phyloP scores from a whole-genome alignment of 306 rosid species.

The Purshia tridentata region DNA sequence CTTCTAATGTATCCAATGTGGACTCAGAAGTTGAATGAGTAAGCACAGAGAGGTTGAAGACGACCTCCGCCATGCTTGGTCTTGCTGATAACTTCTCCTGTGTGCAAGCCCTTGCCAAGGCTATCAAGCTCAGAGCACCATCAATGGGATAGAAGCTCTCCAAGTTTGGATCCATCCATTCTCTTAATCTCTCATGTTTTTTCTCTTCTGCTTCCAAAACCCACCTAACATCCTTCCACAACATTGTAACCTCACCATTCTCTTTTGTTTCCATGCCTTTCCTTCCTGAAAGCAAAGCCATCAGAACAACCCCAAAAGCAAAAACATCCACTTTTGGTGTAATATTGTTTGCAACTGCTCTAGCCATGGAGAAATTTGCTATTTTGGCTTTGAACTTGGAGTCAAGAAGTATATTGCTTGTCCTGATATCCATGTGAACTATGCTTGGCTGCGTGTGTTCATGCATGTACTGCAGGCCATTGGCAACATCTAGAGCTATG shows the following conservation, averaged over 20 bases:
- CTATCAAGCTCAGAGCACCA: constrained; percentile 54
- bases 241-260: constrained; percentile 56
- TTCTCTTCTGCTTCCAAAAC: constrained; percentile 49
- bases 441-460: constrained; percentile 76
- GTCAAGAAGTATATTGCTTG: constrained; percentile 70
- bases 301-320: constrained; percentile 62
- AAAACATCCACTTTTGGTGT: constrained; percentile 66
- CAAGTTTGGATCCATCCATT: constrained; percentile 68
- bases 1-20: constrained; percentile 6
- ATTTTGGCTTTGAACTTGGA: constrained; percentile 69
- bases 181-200: constrained; percentile 46
- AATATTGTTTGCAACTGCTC: constrained; percentile 37
- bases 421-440: constrained; percentile 70
- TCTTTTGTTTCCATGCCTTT: constrained; percentile 45
- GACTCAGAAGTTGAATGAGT: constrained; percentile 22
- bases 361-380: constrained; percentile 69
- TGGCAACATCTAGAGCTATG: constrained; percentile 77
- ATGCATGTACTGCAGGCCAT: constrained; percentile 78
- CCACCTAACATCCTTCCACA: constrained; percentile 61
- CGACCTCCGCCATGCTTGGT: constrained; percentile 38
- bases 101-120: constrained; percentile 57
- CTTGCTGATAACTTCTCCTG: constrained; percentile 39
- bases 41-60: constrained; percentile 32
- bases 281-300: constrained; percentile 67
- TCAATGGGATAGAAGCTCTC: constrained; percentile 43